A percentile compares a stretch with the other conserved stretches of the same genome.
phyloP scores from a whole-genome alignment of 1,139 yeast species.

The Sugiyamaella paludigena region DNA sequence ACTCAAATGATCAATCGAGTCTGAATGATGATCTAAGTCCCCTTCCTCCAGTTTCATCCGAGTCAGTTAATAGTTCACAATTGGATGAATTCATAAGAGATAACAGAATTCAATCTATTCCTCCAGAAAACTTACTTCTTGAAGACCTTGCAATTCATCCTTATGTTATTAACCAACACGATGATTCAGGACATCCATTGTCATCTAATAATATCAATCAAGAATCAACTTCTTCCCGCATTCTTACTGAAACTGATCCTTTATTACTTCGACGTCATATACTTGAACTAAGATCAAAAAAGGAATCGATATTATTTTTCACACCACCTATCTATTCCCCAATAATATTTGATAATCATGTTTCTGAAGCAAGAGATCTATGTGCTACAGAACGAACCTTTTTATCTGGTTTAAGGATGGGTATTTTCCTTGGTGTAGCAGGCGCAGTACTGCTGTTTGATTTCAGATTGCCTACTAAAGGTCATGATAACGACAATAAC shows the following conservation, averaged over 20 bases:
- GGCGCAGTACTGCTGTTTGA: slow-evolving; percentile 31
- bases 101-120: neutral
- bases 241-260: slow-evolving; percentile 9
- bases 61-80: too few relatives aligned
- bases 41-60: too few relatives aligned
- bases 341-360: slow-evolving; percentile 30
- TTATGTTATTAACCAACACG: slow-evolving; percentile 1
- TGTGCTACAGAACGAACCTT: slow-evolving; percentile 38
- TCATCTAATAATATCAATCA: too few relatives aligned
- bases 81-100: too few relatives aligned
- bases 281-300: slow-evolving; percentile 9
- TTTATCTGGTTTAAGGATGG: slow-evolving; percentile 30
- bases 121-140: slow-evolving; percentile 1
- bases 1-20: too few relatives aligned
- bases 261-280: slow-evolving; percentile 9
- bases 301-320: slow-evolving; percentile 22
- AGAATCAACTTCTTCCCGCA: neutral
- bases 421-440: slow-evolving; percentile 32
- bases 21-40: too few relatives aligned
- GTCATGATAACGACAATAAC: too few relatives aligned
- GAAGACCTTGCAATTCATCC: slow-evolving; percentile 8
- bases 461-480: slow-evolving; percentile 19
- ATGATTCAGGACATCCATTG: slow-evolving; percentile 2
- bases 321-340: slow-evolving; percentile 22
- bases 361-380: slow-evolving; percentile 39